phyloP scores from a whole-genome alignment of 2,329 filamentous ascomycete species.

The Basipetospora chlamydospora region DNA sequence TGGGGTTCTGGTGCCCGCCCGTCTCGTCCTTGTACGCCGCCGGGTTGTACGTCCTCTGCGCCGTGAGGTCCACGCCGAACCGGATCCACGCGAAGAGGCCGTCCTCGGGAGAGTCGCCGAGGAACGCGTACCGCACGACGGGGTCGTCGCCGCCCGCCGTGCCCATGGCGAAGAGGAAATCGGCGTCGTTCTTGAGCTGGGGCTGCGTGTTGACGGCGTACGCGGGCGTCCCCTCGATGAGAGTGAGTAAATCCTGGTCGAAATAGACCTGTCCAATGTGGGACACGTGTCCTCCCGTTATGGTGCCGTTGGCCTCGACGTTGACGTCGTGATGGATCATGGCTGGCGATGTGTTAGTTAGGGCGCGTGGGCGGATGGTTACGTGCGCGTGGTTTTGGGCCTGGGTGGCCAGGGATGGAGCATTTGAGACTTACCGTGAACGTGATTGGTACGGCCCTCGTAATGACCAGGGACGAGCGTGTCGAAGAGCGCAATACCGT shows the following conservation, averaged over 20 bases:
- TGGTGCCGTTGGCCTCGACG: constrained; percentile 18
- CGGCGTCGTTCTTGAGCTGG: constrained; percentile 36
- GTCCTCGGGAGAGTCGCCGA: constrained; percentile 36
- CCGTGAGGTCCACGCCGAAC: constrained; percentile 30
- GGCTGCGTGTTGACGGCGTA: constrained; percentile 30
- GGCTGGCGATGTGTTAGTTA: constrained; percentile 9
- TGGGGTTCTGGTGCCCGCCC: constrained; percentile 4
- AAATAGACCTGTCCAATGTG: constrained; percentile 54
- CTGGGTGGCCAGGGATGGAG: constrained; percentile 19
- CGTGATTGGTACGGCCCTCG: constrained; percentile 29
- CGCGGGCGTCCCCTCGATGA: constrained; percentile 33
- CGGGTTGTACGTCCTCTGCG: constrained; percentile 5
- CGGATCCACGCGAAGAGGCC: constrained; percentile 42
- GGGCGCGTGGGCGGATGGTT: no score
- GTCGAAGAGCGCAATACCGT: constrained; percentile 28
- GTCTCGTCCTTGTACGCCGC: constrained; percentile 6
- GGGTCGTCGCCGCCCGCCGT: constrained; percentile 37
- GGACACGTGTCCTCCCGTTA: constrained; percentile 26
- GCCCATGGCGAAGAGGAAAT: constrained; percentile 32
- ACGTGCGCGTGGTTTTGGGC: no score
- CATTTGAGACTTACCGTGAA: constrained; percentile 22
- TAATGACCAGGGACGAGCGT: constrained; percentile 31
- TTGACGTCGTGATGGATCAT: constrained; percentile 23
- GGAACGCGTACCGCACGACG: constrained; percentile 40
- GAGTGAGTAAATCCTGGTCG: constrained; percentile 39